Evolutionary conservation across 2,329 filamentous ascomycete species (phyloP).

Genomic region (Amylocarpus encephaloides): DNA sequence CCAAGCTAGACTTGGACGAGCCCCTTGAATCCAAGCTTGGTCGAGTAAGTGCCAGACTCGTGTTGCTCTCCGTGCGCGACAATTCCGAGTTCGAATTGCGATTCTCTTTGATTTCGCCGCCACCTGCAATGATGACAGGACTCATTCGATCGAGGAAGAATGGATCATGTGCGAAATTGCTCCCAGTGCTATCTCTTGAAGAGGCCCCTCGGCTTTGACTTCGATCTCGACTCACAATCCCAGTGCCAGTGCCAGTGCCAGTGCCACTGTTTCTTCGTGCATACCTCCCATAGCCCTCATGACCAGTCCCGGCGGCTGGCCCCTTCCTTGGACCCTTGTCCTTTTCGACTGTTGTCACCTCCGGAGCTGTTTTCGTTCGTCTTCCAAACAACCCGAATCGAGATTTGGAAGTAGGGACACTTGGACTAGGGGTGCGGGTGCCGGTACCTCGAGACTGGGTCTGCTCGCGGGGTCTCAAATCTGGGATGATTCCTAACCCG

Average conservation of each 20-base stretch:
- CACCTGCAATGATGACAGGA: slow-evolving; percentile 57
- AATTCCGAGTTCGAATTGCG: slow-evolving; percentile 47
- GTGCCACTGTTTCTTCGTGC: slow-evolving; percentile 56
- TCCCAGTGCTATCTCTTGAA: slow-evolving; percentile 47
- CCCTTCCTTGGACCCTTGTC: slow-evolving; percentile 63
- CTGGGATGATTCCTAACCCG: slow-evolving; percentile 29
- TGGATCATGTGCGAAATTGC: slow-evolving; percentile 41
- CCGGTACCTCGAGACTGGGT: slow-evolving; percentile 26
- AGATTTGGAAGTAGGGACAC: slow-evolving; percentile 49
- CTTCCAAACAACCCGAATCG: slow-evolving; percentile 75
- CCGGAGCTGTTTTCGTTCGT: slow-evolving; percentile 58
- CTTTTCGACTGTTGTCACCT: slow-evolving; percentile 42
- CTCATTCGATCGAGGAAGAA: slow-evolving; percentile 58
- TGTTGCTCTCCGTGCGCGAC: slow-evolving; percentile 43
- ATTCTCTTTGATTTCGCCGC: slow-evolving; percentile 56
- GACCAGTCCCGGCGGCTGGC: slow-evolving; percentile 84
- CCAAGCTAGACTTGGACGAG: slow-evolving; percentile 21
- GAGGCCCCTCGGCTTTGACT: slow-evolving; percentile 34
- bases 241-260: slow-evolving; percentile 42
- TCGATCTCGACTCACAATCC: slow-evolving; percentile 36
- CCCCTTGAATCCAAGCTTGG: slow-evolving; percentile 40
- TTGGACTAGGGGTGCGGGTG: slow-evolving; percentile 48
- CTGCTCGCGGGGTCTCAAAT: slow-evolving; percentile 21
- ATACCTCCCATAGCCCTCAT: slow-evolving; percentile 74
- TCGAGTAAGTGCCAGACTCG: slow-evolving; percentile 38